Evolutionary conservation across 768 basidiomycete genomes (phyloP), one percentile per base, ranked within the genome.

Genomic region (Termitomyces sp.): DNA sequence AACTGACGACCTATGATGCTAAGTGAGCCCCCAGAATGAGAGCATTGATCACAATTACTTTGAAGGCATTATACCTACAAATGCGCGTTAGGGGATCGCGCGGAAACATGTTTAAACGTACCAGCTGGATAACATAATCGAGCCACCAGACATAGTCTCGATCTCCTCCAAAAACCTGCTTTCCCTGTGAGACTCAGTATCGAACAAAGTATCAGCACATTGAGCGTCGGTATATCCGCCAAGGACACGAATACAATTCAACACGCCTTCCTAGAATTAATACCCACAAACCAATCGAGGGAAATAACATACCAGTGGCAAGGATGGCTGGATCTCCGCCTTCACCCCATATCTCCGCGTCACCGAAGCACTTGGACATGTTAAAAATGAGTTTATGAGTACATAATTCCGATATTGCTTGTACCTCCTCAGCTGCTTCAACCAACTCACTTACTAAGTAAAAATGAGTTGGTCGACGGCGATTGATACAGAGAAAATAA

Each of bases 201-300:
- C 81, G 61, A 88, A 85, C 2, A 79, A 71, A 3, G 77, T 81
- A 7, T 77, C 75, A 6, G 74, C 71, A 0, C 79, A 78, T 2
- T 69, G 64, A 2, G 77, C 74, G 53, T 71, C 60, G 0, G 85
- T 88, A 56, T 79, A 77, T 28, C 87, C 87, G 12, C 80, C 83
- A 15, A 87, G 67, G 3, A 81, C 85, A 37, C 85, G 81, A 50
- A 87, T 75, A 57, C 80, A 84, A 56, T 82, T 87, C 42, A 86
- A 64, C n/a, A 81, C 68, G 40, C 77, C 84, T 82, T 37, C 22
- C 47, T 15, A 46, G 10, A 19, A 46, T 53, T 6, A 56, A 35
- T 19, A 19, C 24, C 50, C 6, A 38, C 43, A 22, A 41, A 41
- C 21, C 57, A 32, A 52, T 34, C 34, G 19, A 14, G 38, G n/a